Evolutionary conservation across 1,139 yeast species (phyloP), one percentile per base, ranked within the genome.

Genomic region (Blastobotrys persicus): DNA sequence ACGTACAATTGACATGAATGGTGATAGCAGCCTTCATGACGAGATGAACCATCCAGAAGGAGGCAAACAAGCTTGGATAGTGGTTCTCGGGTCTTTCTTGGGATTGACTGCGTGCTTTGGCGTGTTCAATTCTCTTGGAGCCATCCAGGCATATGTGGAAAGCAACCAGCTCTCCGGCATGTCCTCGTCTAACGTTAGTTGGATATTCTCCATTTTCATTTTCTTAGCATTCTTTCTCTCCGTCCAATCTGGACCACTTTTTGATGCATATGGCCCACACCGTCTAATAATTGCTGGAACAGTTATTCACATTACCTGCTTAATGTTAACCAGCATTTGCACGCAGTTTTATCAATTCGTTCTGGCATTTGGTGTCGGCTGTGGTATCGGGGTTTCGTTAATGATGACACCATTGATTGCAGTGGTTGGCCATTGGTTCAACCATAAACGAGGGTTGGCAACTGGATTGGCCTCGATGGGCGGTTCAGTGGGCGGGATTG

Each of bases 41-140:
- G 39, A 17, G 18, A n/a, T n/a, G 5, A 14, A 26, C 4, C 43
- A 42, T 28, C 52, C 52, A 12, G 52, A 49, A 17, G 52, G 87
- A 12, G 86, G 86, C 0, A 53, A 58, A 46, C 64, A 66, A 44
- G 86, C 87, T 0, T 77, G 81, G 68, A 50, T 72, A 11, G 82
- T 81, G 0, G 75, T 81, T 0, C 55, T 81, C 5, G 91, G 91
- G 0, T 76, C 85, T 0, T 81, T 81, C 54, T 61, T 82, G 54
- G 92, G 91, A 0, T 63, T 84, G 40, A 68, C 79, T 11, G 79
- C 83, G 2, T 79, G 75, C 20, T 82, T 84, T 62, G 94, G 94
- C 2, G 64, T 83, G 19, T 73, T 83, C 59, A 85, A 85, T 59
- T 73, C 87, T 1, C 67, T 81, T 31, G 92, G 92, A 52, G 88